These are phyloP conservation scores for Nepenthes alata DNA, from an alignment of 179 eudicot species.

Conservation along the genomic window DNA sequence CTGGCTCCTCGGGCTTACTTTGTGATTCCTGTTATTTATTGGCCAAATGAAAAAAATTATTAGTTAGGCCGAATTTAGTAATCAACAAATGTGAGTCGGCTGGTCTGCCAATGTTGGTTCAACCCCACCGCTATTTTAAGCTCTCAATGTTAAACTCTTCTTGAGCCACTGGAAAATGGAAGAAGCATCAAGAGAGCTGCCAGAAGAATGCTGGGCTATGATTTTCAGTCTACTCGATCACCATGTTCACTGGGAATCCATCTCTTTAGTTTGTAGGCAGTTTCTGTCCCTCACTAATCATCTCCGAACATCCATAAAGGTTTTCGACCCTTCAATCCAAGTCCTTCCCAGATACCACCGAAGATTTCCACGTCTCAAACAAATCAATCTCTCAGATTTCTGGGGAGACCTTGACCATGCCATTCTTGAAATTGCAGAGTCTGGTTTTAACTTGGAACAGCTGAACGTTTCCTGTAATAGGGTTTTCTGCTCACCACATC, in stretches of 20 bases:
- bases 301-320: slow-evolving; percentile 7
- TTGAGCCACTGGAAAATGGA: slow-evolving; percentile 7
- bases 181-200: slow-evolving; percentile 7
- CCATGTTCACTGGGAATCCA: slow-evolving; percentile 13
- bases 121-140: no score
- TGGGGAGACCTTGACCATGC: slow-evolving; percentile 10
- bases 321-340: slow-evolving; percentile 10
- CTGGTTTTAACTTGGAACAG: slow-evolving; percentile 18
- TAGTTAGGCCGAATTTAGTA: no score
- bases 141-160: no score
- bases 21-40: no score
- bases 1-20: no score
- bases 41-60: no score
- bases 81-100: no score
- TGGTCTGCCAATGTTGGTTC: no score
- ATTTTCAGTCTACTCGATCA: slow-evolving; percentile 15
- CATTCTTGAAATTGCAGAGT: slow-evolving; percentile 12
- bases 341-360: slow-evolving; percentile 11
- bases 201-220: slow-evolving; percentile 27
- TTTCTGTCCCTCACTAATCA: slow-evolving; percentile 18
- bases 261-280: slow-evolving; percentile 25
- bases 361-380: slow-evolving; percentile 13
- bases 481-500: slow-evolving; percentile 3
- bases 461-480: slow-evolving; percentile 12
- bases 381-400: slow-evolving; percentile 10